These are phyloP conservation scores for Nicotiana sylvestris DNA, from an alignment of 257 asterid genomes.

Conservation along the genomic window DNA sequence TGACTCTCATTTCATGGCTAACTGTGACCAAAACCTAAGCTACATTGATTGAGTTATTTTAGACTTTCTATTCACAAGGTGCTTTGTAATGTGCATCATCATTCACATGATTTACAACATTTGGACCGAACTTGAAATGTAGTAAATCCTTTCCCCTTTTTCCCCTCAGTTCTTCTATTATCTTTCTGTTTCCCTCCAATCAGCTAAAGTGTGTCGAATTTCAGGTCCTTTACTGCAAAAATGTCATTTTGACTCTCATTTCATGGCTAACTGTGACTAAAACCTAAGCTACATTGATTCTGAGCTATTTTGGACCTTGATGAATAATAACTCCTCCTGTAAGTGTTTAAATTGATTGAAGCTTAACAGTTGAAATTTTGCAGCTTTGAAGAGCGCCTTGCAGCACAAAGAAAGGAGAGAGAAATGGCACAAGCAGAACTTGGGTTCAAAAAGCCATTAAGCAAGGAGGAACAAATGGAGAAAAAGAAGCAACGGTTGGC, in stretches of 20 bases:
- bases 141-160: neutral
- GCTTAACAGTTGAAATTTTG: slow-evolving; percentile 14
- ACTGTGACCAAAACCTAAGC: neutral
- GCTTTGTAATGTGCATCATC: too few species aligned
- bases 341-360: slow-evolving; percentile 10
- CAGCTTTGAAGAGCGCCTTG: slow-evolving; percentile 93
- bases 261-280: neutral
- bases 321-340: neutral
- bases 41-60: neutral
- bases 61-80: neutral
- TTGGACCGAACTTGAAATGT: neutral
- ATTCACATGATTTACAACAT: neutral
- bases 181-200: neutral
- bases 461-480: slow-evolving; percentile 63
- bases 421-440: slow-evolving; percentile 66
- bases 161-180: neutral
- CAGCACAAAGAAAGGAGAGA: slow-evolving; percentile 73
- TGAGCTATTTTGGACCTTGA: neutral
- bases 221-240: neutral
- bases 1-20: neutral
- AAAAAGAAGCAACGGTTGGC: slow-evolving; percentile 89
- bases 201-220: neutral
- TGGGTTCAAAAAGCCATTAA: slow-evolving; percentile 79
- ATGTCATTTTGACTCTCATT: neutral
- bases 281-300: neutral